Evolutionary conservation across 257 asterid genomes (phyloP), one percentile per base, ranked within the genome.

Genomic region (Solanum clarkiae): DNA sequence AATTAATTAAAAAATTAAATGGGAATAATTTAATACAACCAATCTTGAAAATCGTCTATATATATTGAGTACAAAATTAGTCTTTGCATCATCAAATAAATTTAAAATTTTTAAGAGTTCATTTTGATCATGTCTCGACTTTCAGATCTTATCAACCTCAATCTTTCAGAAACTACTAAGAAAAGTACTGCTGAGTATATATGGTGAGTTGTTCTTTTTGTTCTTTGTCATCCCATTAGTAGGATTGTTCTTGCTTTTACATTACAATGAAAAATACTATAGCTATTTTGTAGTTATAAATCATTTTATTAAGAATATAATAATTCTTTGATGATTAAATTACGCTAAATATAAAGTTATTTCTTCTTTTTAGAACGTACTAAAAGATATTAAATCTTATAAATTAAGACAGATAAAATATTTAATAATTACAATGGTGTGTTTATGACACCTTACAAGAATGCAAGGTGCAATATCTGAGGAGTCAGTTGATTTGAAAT

Each of bases 121-220:
- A 72, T 72, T 6, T 5, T 53, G 49, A 79, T 26, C 22, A 94
- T 94, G 98, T 81, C 98, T 88, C 84, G 60, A 26, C 93, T 93
- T 9, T 84, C 82, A 65, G 94, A 93, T 91, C 93, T 95, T 88
- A 84, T 90, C 86, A 93, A 92, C 88, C 86, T 95, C 87, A 74
- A 93, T 86, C 92, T 95, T 24, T 87, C 97, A 26, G 95, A 90
- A 4, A 70, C 85, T 42, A 91, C 97, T 17, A 80, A 89, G 2
- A 95, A 95, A 74, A 65, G 74, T 82, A 95, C 93, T 16, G 97
- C 93, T 2, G 98, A 95, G 72, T 95, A 95, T 49, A 93, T 95
- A 77, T 95, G 98, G 97, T 94, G 24, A 81, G 88, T 79, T 86
- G 62, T 75, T n/a, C 12, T 22, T 4, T 1, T 60, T 3, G 22